These are phyloP conservation scores for Articulospora tetracladia DNA, from an alignment of 495 filamentous ascomycete species.

Conservation along the genomic window DNA sequence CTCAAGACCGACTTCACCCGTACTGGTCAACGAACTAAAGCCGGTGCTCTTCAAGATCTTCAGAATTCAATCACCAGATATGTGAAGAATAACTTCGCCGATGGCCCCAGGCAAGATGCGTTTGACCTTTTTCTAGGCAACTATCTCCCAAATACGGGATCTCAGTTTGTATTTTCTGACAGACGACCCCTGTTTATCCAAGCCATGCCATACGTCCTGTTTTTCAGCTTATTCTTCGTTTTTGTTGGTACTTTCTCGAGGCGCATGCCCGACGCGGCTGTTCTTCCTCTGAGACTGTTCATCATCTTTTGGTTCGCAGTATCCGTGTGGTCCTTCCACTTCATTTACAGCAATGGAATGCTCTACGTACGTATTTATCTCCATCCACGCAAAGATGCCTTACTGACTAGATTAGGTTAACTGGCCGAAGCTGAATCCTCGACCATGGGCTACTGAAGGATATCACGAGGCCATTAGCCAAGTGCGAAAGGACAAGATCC, in stretches of 20 bases:
- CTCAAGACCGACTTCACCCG: conserved; percentile 96
- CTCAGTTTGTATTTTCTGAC: conserved; percentile 68
- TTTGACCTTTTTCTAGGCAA: conserved; percentile 91
- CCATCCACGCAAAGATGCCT: neutral
- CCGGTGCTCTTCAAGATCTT: conserved; percentile 75
- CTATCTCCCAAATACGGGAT: conserved; percentile 67
- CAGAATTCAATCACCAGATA: conserved; percentile 83
- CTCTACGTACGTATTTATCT: conserved; percentile 69
- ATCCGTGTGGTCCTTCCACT: conserved; percentile 63
- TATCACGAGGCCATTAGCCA: conserved; percentile 81
- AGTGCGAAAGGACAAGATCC: conserved; percentile 68
- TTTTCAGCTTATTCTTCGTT: conserved; percentile 82
- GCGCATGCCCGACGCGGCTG: conserved; percentile 58
- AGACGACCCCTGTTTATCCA: conserved; percentile 84
- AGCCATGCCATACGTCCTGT: conserved; percentile 82
- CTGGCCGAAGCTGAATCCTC: conserved; percentile 93
- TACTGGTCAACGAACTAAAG: conserved; percentile 78
- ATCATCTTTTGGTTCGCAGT: conserved; percentile 69
- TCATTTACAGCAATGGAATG: conserved; percentile 79
- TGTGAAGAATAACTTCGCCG: conserved; percentile 84
- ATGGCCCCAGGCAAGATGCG: conserved; percentile 89
- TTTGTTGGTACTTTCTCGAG: conserved; percentile 73
- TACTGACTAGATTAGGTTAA: conserved; percentile 63
- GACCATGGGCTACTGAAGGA: conserved; percentile 77
- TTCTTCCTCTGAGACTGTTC: conserved; percentile 77